These are phyloP conservation scores for Penicillium sp. DNA, from an alignment of 2,329 filamentous ascomycete species.

Conservation along the genomic window DNA sequence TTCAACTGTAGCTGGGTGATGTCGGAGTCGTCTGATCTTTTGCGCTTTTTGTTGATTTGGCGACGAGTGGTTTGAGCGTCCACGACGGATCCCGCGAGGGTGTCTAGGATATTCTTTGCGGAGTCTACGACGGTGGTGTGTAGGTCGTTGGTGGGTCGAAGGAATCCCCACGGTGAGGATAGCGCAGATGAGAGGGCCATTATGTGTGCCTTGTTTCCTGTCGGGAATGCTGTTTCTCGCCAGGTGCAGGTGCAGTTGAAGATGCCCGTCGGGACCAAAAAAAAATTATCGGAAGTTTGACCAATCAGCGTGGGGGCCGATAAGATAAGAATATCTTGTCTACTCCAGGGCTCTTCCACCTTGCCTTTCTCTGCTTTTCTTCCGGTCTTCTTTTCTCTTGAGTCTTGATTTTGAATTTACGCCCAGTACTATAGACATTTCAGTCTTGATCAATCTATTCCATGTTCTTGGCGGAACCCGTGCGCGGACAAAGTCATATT, in stretches of 20 bases:
- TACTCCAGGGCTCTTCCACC: not conserved
- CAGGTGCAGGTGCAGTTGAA: slow-evolving; percentile 12
- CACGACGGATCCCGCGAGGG: slow-evolving; percentile 72
- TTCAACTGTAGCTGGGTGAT: slow-evolving; percentile 69
- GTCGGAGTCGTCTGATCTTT: slow-evolving; percentile 61
- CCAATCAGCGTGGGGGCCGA: slow-evolving; percentile 1
- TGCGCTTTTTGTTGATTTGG: slow-evolving; percentile 73
- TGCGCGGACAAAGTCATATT: too few species aligned
- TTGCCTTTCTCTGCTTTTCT: not conserved
- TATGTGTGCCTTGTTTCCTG: not conserved
- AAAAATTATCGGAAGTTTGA: slow-evolving; percentile 23
- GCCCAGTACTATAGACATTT: too few species aligned
- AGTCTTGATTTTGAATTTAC: too few species aligned
- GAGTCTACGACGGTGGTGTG: slow-evolving; percentile 70
- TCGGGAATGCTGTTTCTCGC: slow-evolving; percentile 13
- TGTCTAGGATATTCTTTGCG: slow-evolving; percentile 79
- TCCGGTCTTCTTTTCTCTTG: too few species aligned
- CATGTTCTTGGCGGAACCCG: too few species aligned
- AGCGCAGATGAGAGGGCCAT: slow-evolving; percentile 45
- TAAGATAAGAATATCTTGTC: slow-evolving; percentile 7
- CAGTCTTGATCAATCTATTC: too few species aligned
- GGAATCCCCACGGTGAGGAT: slow-evolving; percentile 69
- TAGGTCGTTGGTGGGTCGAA: slow-evolving; percentile 70
- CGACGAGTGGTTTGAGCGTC: slow-evolving; percentile 70
- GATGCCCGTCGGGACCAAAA: slow-evolving; percentile 10